phyloP scores from a whole-genome alignment of 108 stramenopile genomes.

The Fragilaria crotonensis region DNA sequence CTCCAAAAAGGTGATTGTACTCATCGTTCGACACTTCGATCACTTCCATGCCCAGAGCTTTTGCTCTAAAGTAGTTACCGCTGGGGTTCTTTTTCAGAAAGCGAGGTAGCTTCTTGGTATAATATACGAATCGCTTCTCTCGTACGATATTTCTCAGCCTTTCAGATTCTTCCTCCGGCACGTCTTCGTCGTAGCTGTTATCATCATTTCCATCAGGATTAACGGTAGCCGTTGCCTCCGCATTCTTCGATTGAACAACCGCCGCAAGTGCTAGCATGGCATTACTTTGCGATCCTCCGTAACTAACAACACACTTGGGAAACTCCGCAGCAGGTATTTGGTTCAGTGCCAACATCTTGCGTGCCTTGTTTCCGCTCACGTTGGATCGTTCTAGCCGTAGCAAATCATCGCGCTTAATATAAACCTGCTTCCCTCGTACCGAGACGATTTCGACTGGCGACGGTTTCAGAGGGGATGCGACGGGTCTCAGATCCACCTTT shows the following conservation, averaged over 20 bases:
- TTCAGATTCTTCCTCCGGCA: background rate
- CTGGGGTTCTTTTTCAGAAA: slow-evolving; percentile 76
- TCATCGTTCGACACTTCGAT: slow-evolving; percentile 57
- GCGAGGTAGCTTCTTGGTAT: slow-evolving; percentile 80
- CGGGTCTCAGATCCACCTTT: background rate
- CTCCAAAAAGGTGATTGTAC: slow-evolving; percentile 64
- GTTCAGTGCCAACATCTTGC: slow-evolving; percentile 67
- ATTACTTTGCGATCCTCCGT: slow-evolving; percentile 91
- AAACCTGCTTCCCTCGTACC: slow-evolving; percentile 51
- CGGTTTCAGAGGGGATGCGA: slow-evolving; percentile 7
- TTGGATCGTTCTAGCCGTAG: slow-evolving; percentile 53
- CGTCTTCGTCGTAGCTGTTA: slow-evolving; percentile 2
- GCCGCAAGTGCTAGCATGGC: slow-evolving; percentile 91
- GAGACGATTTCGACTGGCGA: slow-evolving; percentile 56
- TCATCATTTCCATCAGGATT: slow-evolving; percentile 2
- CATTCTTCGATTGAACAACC: slow-evolving; percentile 63
- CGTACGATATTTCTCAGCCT: background rate
- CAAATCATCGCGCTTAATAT: slow-evolving; percentile 71
- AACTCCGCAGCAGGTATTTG: slow-evolving; percentile 40
- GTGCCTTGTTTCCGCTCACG: slow-evolving; percentile 80
- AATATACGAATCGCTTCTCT: slow-evolving; percentile 72
- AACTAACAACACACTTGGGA: slow-evolving; percentile 72
- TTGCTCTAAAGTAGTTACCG: slow-evolving; percentile 80
- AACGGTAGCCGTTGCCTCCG: slow-evolving; percentile 3
- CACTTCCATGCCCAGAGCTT: slow-evolving; percentile 79